Evolutionary conservation across 2,329 filamentous ascomycete genomes (phyloP).

Genomic region (Botrytis sinoallii): DNA sequence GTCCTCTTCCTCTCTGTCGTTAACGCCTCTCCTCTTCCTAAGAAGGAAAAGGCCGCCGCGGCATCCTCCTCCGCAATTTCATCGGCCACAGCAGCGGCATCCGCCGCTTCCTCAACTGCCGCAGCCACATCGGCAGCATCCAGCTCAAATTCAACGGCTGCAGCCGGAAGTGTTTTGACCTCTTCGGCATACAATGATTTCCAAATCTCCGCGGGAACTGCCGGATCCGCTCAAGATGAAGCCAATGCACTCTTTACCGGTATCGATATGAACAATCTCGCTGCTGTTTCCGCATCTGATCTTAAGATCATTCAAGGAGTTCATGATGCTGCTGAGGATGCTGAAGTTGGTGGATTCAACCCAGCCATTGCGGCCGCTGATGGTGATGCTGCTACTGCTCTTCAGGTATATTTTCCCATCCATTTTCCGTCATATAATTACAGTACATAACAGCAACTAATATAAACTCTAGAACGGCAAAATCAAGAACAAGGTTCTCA

Average conservation of each 20-base stretch:
- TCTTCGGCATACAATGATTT: constrained; percentile 44
- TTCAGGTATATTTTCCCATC: constrained; percentile 40
- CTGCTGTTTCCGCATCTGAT: constrained; percentile 46
- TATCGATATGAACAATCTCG: constrained; percentile 44
- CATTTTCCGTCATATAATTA: not conserved
- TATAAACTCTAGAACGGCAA: constrained; percentile 46
- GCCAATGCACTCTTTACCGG: constrained; percentile 42
- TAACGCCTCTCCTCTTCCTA: constrained; percentile 36
- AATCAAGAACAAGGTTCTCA: constrained; percentile 60
- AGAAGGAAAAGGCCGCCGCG: constrained; percentile 21
- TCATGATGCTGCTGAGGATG: constrained; percentile 52
- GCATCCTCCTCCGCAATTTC: constrained; percentile 18
- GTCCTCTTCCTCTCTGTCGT: constrained; percentile 33
- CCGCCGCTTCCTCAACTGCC: constrained; percentile 11
- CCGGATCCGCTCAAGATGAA: constrained; percentile 46
- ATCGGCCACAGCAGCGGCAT: not conserved
- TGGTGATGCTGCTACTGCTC: constrained; percentile 47
- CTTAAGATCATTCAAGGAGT: constrained; percentile 49
- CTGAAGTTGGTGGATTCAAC: constrained; percentile 53
- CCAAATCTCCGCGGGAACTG: constrained; percentile 47
- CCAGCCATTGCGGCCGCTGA: constrained; percentile 49
- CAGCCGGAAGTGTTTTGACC: constrained; percentile 37
- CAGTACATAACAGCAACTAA: not conserved
- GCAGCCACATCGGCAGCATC: constrained; percentile 23
- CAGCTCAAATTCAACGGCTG: constrained; percentile 19